A percentile compares a stretch with the other conserved stretches of the same genome.
Evolutionary conservation across 75 land plant genomes (phyloP).

Genomic region (Isoetes taiwanensis): DNA sequence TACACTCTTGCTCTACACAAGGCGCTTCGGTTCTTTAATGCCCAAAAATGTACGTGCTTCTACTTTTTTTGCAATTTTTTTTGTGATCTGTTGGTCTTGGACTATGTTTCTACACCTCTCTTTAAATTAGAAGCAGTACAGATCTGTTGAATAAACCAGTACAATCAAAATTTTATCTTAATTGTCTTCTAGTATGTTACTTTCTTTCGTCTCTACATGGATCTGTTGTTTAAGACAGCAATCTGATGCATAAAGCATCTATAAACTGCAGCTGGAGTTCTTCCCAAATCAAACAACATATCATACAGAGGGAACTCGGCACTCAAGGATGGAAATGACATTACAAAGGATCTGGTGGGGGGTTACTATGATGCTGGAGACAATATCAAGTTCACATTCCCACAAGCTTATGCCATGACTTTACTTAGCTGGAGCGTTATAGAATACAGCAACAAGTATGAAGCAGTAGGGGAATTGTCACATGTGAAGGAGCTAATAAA

Average conservation of each 20-base stretch:
- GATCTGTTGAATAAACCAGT: too few relatives aligned
- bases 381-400: slow-evolving; percentile 13
- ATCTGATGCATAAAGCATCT: too few relatives aligned
- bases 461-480: slow-evolving; percentile 7
- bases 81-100: background rate
- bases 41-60: slow-evolving; percentile 72
- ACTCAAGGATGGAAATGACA: slow-evolving; percentile 37
- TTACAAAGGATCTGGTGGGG: slow-evolving; percentile 34
- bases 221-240: background rate
- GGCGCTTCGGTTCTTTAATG: slow-evolving; percentile 82
- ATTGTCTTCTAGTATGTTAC: background rate
- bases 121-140: too few relatives aligned
- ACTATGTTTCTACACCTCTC: background rate
- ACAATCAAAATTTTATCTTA: background rate
- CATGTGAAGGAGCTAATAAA: slow-evolving; percentile 9
- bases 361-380: slow-evolving; percentile 16
- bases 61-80: background rate
- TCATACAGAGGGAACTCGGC: slow-evolving; percentile 58
- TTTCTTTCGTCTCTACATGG: background rate
- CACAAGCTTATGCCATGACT: slow-evolving; percentile 8
- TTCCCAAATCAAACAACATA: slow-evolving; percentile 53
- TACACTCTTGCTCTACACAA: slow-evolving; percentile 64
- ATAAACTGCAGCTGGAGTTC: slow-evolving; percentile 50
- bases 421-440: slow-evolving; percentile 11
- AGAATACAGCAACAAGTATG: background rate